Conservation (phyloP, 2,329 filamentous ascomycete species). For the Phialophora macrospora region DNA sequence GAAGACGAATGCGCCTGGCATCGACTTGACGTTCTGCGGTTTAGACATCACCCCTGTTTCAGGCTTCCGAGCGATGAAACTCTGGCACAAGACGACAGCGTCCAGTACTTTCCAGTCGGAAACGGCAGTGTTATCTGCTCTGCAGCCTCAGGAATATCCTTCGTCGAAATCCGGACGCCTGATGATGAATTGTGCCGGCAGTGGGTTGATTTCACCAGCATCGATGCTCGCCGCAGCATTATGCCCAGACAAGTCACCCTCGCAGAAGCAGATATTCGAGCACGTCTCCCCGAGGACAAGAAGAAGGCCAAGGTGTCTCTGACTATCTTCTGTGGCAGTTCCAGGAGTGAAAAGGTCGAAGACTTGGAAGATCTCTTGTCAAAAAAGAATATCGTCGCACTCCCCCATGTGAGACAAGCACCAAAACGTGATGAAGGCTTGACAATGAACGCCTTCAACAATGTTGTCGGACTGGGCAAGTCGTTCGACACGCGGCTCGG, state of each 20-base stretch:
- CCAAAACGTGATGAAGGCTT: slow-evolving; percentile 39
- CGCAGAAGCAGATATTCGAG: slow-evolving; percentile 74
- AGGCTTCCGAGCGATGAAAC: slow-evolving; percentile 75
- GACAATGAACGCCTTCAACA: slow-evolving; percentile 38
- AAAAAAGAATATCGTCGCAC: slow-evolving; percentile 73
- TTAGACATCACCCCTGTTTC: slow-evolving; percentile 90
- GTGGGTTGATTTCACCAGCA: slow-evolving; percentile 79
- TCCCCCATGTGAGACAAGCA: slow-evolving; percentile 64
- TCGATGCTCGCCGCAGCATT: slow-evolving; percentile 58
- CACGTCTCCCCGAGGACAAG: slow-evolving; percentile 71
- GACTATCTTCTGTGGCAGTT: slow-evolving; percentile 75
- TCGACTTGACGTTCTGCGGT: slow-evolving; percentile 82
- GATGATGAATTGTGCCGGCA: slow-evolving; percentile 79
- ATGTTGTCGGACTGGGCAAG: slow-evolving; percentile 34
- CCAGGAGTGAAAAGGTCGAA: slow-evolving; percentile 74
- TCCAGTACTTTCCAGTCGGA: slow-evolving; percentile 86
- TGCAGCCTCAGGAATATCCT: slow-evolving; percentile 80
- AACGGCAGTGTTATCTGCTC: slow-evolving; percentile 75
- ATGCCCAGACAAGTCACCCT: slow-evolving; percentile 75
- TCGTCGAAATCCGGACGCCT: slow-evolving; percentile 79
- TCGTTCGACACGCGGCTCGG: slow-evolving; percentile 60
- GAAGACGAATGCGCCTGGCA: slow-evolving; percentile 92
- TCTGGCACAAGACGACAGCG: slow-evolving; percentile 68
- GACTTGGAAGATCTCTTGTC: slow-evolving; percentile 73
- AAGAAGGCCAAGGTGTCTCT: slow-evolving; percentile 73